Conservation (phyloP, 768 basidiomycete genomes). For the Mycena leptocephala region DNA sequence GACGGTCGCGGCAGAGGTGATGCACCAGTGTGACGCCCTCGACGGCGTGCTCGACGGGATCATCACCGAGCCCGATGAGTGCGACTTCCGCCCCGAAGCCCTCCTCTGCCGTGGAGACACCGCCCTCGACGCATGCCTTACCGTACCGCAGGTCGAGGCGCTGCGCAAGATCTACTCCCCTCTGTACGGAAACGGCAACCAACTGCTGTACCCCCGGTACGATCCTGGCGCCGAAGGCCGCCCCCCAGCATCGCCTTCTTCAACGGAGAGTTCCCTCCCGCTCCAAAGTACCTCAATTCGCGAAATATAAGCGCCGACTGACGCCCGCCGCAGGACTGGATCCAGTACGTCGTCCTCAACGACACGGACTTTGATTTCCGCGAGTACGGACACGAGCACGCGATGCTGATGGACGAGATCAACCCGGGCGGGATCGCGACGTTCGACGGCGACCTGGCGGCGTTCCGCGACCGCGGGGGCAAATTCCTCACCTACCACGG, state of each 20-base stretch:
- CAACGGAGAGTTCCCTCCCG: background rate
- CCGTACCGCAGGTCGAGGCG: slow-evolving; percentile 36
- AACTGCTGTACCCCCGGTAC: slow-evolving; percentile 33
- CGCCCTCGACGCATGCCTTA: slow-evolving; percentile 27
- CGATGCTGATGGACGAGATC: background rate
- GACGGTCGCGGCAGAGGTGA: slow-evolving; percentile 37
- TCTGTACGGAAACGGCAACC: slow-evolving; percentile 32
- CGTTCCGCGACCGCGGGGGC: slow-evolving; percentile 40
- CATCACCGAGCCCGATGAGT: slow-evolving; percentile 42
- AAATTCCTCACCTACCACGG: slow-evolving; percentile 45
- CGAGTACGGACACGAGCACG: slow-evolving; percentile 7
- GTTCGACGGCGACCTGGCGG: slow-evolving; percentile 35
- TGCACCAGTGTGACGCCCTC: slow-evolving; percentile 27
- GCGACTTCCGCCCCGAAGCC: slow-evolving; percentile 40
- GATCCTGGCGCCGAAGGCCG: slow-evolving; percentile 28
- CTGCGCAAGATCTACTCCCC: slow-evolving; percentile 40
- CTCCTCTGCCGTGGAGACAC: slow-evolving; percentile 32
- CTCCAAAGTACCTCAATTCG: background rate
- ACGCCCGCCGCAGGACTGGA: slow-evolving; percentile 5
- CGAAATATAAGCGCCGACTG: background rate
- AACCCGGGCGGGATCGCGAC: slow-evolving; percentile 29
- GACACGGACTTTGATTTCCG: slow-evolving; percentile 4
- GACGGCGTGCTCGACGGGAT: slow-evolving; percentile 44
- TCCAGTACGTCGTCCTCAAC: slow-evolving; percentile 23
- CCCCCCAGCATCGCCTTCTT: background rate